Conservation (phyloP, 2,329 filamentous ascomycete species). For the Fusarium sp. region DNA sequence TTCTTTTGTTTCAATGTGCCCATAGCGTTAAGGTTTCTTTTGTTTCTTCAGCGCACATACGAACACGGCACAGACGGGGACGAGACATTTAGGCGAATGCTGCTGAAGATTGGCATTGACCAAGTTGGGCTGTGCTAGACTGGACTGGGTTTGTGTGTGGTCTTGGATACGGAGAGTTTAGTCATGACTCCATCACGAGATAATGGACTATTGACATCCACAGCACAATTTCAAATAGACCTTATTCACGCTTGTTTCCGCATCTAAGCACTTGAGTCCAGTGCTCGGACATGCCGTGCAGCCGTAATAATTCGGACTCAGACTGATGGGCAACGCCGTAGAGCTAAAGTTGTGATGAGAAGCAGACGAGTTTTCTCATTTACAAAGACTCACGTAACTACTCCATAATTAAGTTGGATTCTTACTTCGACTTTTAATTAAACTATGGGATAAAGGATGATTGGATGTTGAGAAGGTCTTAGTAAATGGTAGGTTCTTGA, state of each 20-base stretch:
- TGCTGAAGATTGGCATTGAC: neutral
- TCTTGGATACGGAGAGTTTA: neutral
- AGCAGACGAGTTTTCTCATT: neutral
- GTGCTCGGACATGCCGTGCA: neutral
- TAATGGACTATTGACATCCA: neutral
- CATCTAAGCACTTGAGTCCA: neutral
- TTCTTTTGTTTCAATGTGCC: conserved; percentile 6
- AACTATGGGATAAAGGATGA: neutral
- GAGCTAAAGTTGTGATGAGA: neutral
- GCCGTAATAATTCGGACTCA: too few relatives aligned
- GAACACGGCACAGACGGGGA: too few relatives aligned
- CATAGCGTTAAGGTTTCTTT: neutral
- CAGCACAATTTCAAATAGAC: conserved; percentile 1
- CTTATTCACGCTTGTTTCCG: conserved; percentile 2
- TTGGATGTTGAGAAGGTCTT: neutral
- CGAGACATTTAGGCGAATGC: too few relatives aligned
- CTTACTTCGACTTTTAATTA: neutral
- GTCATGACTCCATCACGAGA: conserved; percentile 1
- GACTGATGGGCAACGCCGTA: neutral
- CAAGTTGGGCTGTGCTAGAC: neutral
- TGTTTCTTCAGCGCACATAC: conserved; percentile 10
- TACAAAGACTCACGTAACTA: neutral
- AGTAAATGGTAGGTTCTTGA: neutral
- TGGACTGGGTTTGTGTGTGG: neutral
- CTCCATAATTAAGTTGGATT: neutral